Evolutionary conservation across 768 basidiomycete genomes (phyloP).

Genomic region (Gloeostereum incarnatum): DNA sequence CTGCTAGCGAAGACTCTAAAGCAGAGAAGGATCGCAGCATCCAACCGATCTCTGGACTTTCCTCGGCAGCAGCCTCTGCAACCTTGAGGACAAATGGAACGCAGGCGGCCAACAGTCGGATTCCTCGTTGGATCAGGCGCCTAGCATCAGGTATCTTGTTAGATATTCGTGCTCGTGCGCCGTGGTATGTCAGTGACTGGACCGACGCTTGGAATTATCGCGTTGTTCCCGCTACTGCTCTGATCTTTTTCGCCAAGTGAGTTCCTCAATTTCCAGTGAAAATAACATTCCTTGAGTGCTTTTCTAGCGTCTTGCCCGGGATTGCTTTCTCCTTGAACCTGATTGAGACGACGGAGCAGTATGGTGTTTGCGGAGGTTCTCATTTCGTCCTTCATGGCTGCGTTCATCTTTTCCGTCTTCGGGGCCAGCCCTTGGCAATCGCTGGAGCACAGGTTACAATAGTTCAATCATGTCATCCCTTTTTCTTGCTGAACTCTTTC

Average conservation of each 20-base stretch:
- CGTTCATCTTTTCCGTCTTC: conserved; percentile 78
- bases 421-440: conserved; percentile 90
- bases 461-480: too few relatives aligned
- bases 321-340: conserved; percentile 89
- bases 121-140: conserved; percentile 13
- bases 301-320: conserved; percentile 67
- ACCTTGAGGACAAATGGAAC: too few relatives aligned
- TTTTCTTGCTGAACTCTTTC: not conserved
- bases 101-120: too few relatives aligned
- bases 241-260: conserved; percentile 83
- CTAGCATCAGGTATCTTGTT: conserved; percentile 54
- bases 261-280: conserved; percentile 12
- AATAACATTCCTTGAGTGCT: conserved; percentile 13
- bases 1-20: too few relatives aligned
- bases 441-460: conserved; percentile 90
- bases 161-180: conserved; percentile 63
- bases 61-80: too few relatives aligned
- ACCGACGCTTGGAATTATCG: conserved; percentile 88
- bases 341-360: conserved; percentile 84
- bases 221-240: conserved; percentile 76
- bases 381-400: conserved; percentile 79
- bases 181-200: conserved; percentile 87
- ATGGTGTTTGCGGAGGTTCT: conserved; percentile 88
- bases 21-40: too few relatives aligned
- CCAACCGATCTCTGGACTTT: too few relatives aligned